phyloP scores from a whole-genome alignment of 2,329 filamentous ascomycete genomes.

The Elsinoe ampelina region DNA sequence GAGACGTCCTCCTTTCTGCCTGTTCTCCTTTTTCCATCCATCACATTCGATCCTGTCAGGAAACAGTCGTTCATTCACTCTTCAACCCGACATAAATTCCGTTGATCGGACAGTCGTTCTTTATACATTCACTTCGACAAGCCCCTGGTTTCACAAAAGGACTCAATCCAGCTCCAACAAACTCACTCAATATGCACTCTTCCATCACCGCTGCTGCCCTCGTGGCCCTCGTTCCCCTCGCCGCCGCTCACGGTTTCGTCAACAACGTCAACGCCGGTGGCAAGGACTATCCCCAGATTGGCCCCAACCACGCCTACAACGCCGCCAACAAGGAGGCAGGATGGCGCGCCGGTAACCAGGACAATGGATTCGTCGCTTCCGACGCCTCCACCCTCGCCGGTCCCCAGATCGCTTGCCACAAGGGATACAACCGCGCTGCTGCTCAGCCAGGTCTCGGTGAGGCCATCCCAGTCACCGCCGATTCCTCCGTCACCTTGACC shows the following conservation, averaged over 20 bases:
- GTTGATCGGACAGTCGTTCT: slow-evolving; percentile 11
- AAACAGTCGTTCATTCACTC: slow-evolving; percentile 9
- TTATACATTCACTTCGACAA: slow-evolving; percentile 9
- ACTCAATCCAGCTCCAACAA: slow-evolving; percentile 8
- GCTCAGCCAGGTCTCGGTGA: slow-evolving; percentile 30
- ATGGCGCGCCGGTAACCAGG: slow-evolving; percentile 43
- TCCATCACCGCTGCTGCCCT: slow-evolving; percentile 22
- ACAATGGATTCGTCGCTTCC: slow-evolving; percentile 29
- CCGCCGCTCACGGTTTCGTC: slow-evolving; percentile 40
- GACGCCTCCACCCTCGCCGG: slow-evolving; percentile 18
- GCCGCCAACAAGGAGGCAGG: slow-evolving; percentile 37
- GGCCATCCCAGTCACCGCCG: slow-evolving; percentile 47
- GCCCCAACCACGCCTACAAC: slow-evolving; percentile 32
- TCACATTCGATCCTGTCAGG: slow-evolving; percentile 8
- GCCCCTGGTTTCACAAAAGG: slow-evolving; percentile 9
- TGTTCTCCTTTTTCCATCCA: slow-evolving; percentile 6
- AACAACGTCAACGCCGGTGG: slow-evolving; percentile 40
- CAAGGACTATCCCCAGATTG: slow-evolving; percentile 36
- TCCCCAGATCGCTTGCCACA: slow-evolving; percentile 37
- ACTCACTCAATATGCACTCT: slow-evolving; percentile 20
- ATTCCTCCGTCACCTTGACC: slow-evolving; percentile 47
- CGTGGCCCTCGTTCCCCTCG: slow-evolving; percentile 29
- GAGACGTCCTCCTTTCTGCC: slow-evolving; percentile 6
- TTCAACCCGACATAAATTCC: slow-evolving; percentile 5
- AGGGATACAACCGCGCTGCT: slow-evolving; percentile 42